Conservation (phyloP, 169 alveolate genomes). For the Hammondia hammondi region DNA sequence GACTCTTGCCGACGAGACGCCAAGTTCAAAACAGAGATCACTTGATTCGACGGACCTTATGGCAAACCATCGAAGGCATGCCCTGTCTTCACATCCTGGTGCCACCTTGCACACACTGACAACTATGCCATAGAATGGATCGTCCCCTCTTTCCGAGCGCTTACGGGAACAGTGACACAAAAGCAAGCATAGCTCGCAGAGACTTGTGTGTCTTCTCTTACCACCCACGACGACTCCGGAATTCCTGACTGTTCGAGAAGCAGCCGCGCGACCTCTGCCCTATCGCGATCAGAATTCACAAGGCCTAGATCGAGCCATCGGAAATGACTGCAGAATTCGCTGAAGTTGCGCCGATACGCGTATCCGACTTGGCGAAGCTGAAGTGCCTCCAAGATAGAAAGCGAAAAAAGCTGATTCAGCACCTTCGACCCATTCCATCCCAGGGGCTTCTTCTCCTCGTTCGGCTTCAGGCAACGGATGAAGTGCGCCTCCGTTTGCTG, state of each 20-base stretch:
- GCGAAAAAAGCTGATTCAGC: slow-evolving; percentile 86
- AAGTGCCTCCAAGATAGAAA: slow-evolving; percentile 89
- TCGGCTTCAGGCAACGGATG: slow-evolving; percentile 94
- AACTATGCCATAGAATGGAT: background rate
- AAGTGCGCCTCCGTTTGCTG: slow-evolving; percentile 90
- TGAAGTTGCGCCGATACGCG: slow-evolving; percentile 83
- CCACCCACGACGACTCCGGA: slow-evolving; percentile 46
- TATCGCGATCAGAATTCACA: slow-evolving; percentile 78
- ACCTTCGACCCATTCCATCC: slow-evolving; percentile 88
- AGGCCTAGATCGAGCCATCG: slow-evolving; percentile 82
- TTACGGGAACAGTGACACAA: too few species aligned
- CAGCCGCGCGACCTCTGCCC: slow-evolving; percentile 74
- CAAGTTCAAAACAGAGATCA: too few species aligned
- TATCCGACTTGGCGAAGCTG: slow-evolving; percentile 88
- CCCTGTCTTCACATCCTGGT: background rate
- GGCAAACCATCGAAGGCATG: too few species aligned
- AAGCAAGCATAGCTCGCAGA: background rate
- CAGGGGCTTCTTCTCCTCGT: slow-evolving; percentile 81
- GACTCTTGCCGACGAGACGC: too few species aligned
- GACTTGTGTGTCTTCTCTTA: background rate
- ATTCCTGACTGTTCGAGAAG: slow-evolving; percentile 80
- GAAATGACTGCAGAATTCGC: slow-evolving; percentile 85
- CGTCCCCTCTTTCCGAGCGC: too few species aligned
- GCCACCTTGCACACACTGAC: background rate
- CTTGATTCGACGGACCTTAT: too few species aligned